These are phyloP conservation scores for Sphaerostilbella broomeana DNA, from an alignment of 2,329 filamentous ascomycete genomes.

Conservation along the genomic window DNA sequence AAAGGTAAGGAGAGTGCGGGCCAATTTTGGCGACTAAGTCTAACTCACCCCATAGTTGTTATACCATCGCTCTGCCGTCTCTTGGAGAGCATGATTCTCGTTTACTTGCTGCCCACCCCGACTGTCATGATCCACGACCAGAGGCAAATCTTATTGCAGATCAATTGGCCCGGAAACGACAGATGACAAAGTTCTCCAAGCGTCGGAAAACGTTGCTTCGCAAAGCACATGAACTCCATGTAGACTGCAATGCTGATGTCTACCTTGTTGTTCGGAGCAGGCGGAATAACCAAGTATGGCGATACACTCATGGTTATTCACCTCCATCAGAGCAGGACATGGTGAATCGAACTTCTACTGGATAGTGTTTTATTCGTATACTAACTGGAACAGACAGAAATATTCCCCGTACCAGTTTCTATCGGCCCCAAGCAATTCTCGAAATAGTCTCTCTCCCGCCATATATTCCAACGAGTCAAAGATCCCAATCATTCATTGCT, in stretches of 20 bases:
- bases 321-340: conserved; percentile 2
- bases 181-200: conserved; percentile 9
- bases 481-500: not conserved
- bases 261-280: conserved; percentile 11
- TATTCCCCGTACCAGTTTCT: too few species aligned
- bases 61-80: conserved; percentile 1
- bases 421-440: too few species aligned
- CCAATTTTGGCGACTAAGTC: too few species aligned
- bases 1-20: too few species aligned
- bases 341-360: too few species aligned
- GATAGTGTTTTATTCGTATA: not conserved
- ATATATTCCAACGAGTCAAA: too few species aligned
- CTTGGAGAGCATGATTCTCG: not conserved
- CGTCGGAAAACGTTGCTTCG: conserved; percentile 11
- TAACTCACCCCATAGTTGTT: too few species aligned
- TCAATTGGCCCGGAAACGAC: conserved; percentile 5
- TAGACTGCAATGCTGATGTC: conserved; percentile 10
- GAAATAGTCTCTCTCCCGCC: too few species aligned
- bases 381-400: too few species aligned
- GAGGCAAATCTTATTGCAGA: too few species aligned
- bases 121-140: not conserved
- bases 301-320: conserved; percentile 11
- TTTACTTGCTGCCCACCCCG: not conserved
- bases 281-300: conserved; percentile 13
- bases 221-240: conserved; percentile 11